phyloP scores from a whole-genome alignment of 2,329 filamentous ascomycete genomes.

The Fusarium pilosicola region DNA sequence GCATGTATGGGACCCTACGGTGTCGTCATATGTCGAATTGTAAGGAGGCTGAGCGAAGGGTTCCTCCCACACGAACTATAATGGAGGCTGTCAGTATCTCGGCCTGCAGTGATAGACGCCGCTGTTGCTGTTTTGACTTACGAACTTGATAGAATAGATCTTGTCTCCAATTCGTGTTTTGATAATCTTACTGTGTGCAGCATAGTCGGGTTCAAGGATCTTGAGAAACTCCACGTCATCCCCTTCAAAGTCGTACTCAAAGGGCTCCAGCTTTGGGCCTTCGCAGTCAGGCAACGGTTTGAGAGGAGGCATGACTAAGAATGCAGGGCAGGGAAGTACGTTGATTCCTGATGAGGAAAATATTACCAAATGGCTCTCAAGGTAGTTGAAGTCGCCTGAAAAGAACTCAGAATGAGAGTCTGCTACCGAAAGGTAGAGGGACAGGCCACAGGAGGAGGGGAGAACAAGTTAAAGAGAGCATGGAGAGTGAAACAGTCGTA shows the following conservation, averaged over 20 bases:
- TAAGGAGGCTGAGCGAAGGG: not conserved
- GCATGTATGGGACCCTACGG: not conserved
- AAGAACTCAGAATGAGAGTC: not conserved
- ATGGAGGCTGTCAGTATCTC: no score
- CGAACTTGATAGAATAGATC: not conserved
- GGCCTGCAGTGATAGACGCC: no score
- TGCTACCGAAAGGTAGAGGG: not conserved
- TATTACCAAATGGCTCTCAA: not conserved
- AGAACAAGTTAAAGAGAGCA: not conserved
- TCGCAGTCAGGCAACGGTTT: not conserved
- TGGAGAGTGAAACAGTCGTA: not conserved
- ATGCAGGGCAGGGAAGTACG: not conserved
- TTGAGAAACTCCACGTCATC: not conserved
- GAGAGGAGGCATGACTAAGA: not conserved
- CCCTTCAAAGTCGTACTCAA: not conserved
- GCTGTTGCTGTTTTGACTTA: not conserved
- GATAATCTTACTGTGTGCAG: not conserved
- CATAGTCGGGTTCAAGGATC: not conserved
- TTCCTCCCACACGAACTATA: not conserved
- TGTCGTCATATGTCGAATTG: not conserved
- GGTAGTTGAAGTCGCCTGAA: not conserved
- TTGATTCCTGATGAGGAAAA: not conserved
- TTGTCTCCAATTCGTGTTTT: not conserved
- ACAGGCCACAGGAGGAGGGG: not conserved
- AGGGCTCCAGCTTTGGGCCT: not conserved